Conservation (phyloP, 2,329 filamentous ascomycete genomes). For the Aspergillus pseudoviridinutans region DNA sequence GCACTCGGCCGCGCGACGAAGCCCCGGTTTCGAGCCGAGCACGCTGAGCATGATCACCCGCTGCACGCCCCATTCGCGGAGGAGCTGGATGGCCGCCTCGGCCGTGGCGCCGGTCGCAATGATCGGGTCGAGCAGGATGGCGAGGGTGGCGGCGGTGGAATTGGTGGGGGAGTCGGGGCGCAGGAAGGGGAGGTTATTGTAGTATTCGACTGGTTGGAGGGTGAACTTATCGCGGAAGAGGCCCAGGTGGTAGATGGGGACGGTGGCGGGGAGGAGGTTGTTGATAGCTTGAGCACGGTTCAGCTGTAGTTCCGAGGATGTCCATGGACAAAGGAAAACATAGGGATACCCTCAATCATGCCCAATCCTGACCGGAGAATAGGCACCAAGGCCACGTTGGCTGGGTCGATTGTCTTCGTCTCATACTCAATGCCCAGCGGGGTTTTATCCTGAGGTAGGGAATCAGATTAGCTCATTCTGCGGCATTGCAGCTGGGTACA, state of each 20-base stretch:
- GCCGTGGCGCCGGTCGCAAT: constrained; percentile 92
- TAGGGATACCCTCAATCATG: constrained; percentile 71
- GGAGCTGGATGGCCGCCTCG: constrained; percentile 80
- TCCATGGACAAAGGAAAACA: too few species aligned
- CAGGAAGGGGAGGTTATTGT: constrained; percentile 85
- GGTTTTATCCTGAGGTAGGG: constrained; percentile 60
- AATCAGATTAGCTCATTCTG: neutral
- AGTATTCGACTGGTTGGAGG: constrained; percentile 90
- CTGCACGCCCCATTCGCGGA: constrained; percentile 88
- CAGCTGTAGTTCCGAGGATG: constrained; percentile 1
- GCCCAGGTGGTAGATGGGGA: constrained; percentile 87
- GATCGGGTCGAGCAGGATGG: constrained; percentile 84
- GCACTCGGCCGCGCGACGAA: constrained; percentile 66
- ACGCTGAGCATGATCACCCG: constrained; percentile 73
- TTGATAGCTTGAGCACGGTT: constrained; percentile 58
- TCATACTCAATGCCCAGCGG: constrained; percentile 74
- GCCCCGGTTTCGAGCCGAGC: constrained; percentile 67
- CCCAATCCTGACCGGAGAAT: constrained; percentile 88
- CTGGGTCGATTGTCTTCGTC: constrained; percentile 59
- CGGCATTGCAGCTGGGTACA: neutral
- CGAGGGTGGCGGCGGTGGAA: constrained; percentile 55
- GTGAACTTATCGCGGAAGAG: constrained; percentile 88
- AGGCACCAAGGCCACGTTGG: constrained; percentile 74
- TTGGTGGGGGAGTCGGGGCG: constrained; percentile 30
- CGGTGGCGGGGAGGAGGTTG: constrained; percentile 72